These are phyloP conservation scores for Diplocarpon mali DNA, from an alignment of 2,329 filamentous ascomycete species.

Conservation along the genomic window DNA sequence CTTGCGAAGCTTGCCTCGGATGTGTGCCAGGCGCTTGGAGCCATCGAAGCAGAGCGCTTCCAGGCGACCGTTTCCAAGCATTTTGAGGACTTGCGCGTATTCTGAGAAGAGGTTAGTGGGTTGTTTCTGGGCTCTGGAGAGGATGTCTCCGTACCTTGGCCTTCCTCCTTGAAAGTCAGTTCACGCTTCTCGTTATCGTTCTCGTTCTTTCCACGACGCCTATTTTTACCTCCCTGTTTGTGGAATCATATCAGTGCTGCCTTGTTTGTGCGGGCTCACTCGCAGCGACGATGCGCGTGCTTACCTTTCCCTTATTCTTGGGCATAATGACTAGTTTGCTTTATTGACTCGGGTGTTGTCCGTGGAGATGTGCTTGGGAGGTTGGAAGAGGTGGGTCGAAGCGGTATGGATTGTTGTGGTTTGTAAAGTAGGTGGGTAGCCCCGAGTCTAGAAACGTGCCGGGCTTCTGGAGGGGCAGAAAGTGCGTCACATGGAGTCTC, in stretches of 20 bases:
- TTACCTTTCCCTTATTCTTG: conserved; percentile 99
- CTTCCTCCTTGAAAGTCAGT: conserved; percentile 97
- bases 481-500: conserved; percentile 1
- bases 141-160: conserved; percentile 50
- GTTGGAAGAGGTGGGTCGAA: too few species aligned
- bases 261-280: conserved; percentile 8
- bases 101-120: conserved; percentile 33
- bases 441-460: neutral
- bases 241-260: conserved; percentile 3
- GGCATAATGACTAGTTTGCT: conserved; percentile 54
- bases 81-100: conserved; percentile 84
- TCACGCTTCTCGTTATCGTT: conserved; percentile 99
- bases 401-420: too few species aligned
- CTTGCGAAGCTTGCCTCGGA: conserved; percentile 94
- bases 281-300: conserved; percentile 24
- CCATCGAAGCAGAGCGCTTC: conserved; percentile 92
- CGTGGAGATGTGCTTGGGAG: too few species aligned
- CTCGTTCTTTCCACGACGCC: conserved; percentile 97
- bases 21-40: conserved; percentile 72
- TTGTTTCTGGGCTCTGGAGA: neutral
- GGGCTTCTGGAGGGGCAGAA: neutral
- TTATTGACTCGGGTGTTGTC: too few species aligned
- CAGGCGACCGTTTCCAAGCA: conserved; percentile 90
- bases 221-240: conserved; percentile 87
- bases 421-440: neutral